These are phyloP conservation scores for Saturnispora besseyi DNA, from an alignment of 805 yeast genomes.

Conservation along the genomic window DNA sequence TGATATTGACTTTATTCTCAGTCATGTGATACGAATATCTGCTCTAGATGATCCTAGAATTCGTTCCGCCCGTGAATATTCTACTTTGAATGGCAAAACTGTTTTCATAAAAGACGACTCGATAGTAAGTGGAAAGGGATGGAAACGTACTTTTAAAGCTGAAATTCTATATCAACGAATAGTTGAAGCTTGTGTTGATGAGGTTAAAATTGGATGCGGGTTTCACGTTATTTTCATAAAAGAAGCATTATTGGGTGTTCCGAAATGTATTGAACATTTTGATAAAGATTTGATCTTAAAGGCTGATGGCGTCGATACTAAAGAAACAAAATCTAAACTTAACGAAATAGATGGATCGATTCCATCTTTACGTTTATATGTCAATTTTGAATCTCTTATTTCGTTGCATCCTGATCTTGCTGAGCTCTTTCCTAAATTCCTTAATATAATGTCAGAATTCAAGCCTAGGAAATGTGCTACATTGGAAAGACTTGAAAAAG, in stretches of 20 bases:
- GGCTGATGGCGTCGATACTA: neutral
- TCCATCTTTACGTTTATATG: neutral
- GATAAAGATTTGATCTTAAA: neutral
- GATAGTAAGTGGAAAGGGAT: constrained; percentile 52
- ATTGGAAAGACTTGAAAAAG: constrained; percentile 2
- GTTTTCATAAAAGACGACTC: constrained; percentile 46
- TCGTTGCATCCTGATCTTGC: neutral
- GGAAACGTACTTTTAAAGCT: constrained; percentile 35
- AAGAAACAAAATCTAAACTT: neutral
- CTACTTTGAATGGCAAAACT: constrained; percentile 48
- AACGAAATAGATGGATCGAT: neutral
- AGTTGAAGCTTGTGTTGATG: constrained; percentile 47
- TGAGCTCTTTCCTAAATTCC: constrained; percentile 3
- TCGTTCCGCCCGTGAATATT: constrained; percentile 20
- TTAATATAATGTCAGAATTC: constrained; percentile 1
- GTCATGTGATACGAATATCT: constrained; percentile 46
- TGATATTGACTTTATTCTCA: constrained; percentile 49
- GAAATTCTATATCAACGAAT: constrained; percentile 39
- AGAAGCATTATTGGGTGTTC: constrained; percentile 41
- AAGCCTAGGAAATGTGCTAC: constrained; percentile 9
- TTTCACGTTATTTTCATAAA: constrained; percentile 54
- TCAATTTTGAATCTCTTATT: neutral
- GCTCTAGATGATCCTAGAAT: constrained; percentile 12
- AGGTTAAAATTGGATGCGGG: constrained; percentile 46
- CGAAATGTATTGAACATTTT: constrained; percentile 12